A percentile compares a stretch with the other conserved stretches of the same genome.
Evolutionary conservation across 768 basidiomycete genomes (phyloP).

Genomic region (Lactifluus pinguis): DNA sequence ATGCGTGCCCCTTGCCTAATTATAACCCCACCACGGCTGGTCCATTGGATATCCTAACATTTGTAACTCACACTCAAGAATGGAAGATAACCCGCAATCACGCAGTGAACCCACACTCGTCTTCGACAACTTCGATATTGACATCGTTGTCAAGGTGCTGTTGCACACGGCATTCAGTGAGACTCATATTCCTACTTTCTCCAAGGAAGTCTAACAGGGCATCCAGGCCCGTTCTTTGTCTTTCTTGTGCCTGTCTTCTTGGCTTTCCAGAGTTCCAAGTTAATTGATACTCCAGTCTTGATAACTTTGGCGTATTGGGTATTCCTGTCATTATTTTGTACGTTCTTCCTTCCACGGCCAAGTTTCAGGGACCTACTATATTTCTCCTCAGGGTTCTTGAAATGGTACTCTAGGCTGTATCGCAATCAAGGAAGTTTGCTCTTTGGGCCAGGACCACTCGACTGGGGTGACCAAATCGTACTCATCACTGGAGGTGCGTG

Average conservation of each 20-base stretch:
- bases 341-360: constrained; percentile 26
- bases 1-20: too few relatives aligned
- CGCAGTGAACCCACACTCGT: constrained; percentile 30
- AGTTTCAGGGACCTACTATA: constrained; percentile 5
- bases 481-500: constrained; percentile 80
- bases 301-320: constrained; percentile 46
- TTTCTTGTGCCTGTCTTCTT: constrained; percentile 73
- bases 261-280: constrained; percentile 54
- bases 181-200: constrained; percentile 22
- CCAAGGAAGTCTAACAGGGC: not conserved
- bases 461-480: constrained; percentile 87
- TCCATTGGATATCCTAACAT: not conserved
- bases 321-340: constrained; percentile 59
- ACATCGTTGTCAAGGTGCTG: constrained; percentile 72
- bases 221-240: constrained; percentile 74
- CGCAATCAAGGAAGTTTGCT: constrained; percentile 64
- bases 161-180: constrained; percentile 71
- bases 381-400: constrained; percentile 40
- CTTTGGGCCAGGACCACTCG: constrained; percentile 48
- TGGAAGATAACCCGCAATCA: not conserved
- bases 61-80: not conserved
- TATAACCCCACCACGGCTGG: not conserved
- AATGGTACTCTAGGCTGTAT: constrained; percentile 64
- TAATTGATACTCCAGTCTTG: constrained; percentile 44
- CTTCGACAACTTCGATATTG: constrained; percentile 67